Base-by-base conservation (phyloP, 2,329 filamentous ascomycete genomes). In the Tolypocladium amazonense region DNA sequence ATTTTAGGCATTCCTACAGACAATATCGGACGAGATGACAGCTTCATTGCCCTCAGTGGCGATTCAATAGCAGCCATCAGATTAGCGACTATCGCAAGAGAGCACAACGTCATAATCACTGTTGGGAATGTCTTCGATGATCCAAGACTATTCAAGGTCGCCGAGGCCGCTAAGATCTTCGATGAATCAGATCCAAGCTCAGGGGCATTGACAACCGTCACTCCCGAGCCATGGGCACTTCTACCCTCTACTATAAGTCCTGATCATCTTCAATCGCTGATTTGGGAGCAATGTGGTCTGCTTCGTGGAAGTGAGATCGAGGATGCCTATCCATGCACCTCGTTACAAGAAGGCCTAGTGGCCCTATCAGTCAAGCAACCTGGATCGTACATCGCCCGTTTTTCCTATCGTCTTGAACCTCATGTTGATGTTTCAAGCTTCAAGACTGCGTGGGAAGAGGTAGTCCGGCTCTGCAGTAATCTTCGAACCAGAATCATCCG, bases 261-360 rank as follows among this genome's bases (percentile, higher is more conserved):
- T 9, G 8, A 20, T 1, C 9, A 45, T 11, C 20, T 53, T 45
- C n/a, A 1, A 4, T 35, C 47, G 1, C 23, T 52, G 18, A 23
- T n/a, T 25, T 14, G 30, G 39, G 18, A 43, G 20, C 38, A 45
- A 23, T 33, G 25, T 20, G 15, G 23, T n/a, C 39, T 56, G 8
- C 25, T 5, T 20, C 12, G 70, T 20, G 39, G 38, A 20, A n/a
- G 18, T 11, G 27, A 69, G 11, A 30, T 56, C 4, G 55, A 30
- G 9, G 74, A 79, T 58, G 62, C 72, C 0, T 77, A 74, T 53
- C 75, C 76, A 11, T 76, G 74, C 64, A 74, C 73, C 5, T 68
- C 71, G 1, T 65, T 78, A 0, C 76, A 79, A 57, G 73, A 74
- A 58, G 75, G 73, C 3, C 66, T 79, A 1, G 64, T 79, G 27